phyloP scores from a whole-genome alignment of 345 rosid species.

The Camelina laxa region DNA sequence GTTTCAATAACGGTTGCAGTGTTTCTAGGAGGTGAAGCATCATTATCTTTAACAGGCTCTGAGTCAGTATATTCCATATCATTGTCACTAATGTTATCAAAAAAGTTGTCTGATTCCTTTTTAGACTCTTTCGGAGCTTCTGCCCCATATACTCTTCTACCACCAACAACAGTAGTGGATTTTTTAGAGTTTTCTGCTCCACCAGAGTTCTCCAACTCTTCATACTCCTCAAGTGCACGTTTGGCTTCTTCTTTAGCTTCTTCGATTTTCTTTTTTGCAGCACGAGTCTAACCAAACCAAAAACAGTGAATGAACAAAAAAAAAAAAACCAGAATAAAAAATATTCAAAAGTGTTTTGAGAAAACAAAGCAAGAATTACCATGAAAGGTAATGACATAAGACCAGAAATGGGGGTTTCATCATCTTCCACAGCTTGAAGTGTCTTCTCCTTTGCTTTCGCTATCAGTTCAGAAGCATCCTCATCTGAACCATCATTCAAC shows the following conservation, averaged over 20 bases:
- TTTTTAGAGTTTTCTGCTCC: slow-evolving; percentile 49
- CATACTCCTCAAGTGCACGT: slow-evolving; percentile 74
- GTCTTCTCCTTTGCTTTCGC: slow-evolving; percentile 75
- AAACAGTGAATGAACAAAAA: no score
- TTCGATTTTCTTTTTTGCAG: no score
- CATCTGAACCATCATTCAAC: slow-evolving; percentile 50
- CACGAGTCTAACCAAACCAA: no score
- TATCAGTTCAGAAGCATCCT: slow-evolving; percentile 47
- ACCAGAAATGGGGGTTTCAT: slow-evolving; percentile 67
- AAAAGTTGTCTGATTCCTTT: slow-evolving; percentile 51
- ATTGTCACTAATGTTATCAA: slow-evolving; percentile 57
- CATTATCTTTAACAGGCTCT: slow-evolving; percentile 42
- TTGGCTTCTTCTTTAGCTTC: slow-evolving; percentile 34
- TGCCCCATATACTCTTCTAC: slow-evolving; percentile 78
- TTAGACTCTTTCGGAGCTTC: slow-evolving; percentile 47
- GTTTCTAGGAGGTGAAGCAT: slow-evolving; percentile 47
- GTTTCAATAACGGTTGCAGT: slow-evolving; percentile 46
- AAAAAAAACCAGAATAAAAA: neutral
- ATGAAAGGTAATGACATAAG: slow-evolving; percentile 86
- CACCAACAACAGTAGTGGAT: slow-evolving; percentile 48
- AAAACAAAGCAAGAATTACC: slow-evolving; percentile 52
- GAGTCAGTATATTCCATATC: slow-evolving; percentile 47
- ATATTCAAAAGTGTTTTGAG: neutral
- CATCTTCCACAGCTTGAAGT: slow-evolving; percentile 61
- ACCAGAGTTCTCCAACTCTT: slow-evolving; percentile 55